Percentiles rank a stretch among this genome's conserved stretches.
Evolutionary conservation across 2,329 filamentous ascomycete genomes (phyloP).

Genomic region (Trichoderma sp.): DNA sequence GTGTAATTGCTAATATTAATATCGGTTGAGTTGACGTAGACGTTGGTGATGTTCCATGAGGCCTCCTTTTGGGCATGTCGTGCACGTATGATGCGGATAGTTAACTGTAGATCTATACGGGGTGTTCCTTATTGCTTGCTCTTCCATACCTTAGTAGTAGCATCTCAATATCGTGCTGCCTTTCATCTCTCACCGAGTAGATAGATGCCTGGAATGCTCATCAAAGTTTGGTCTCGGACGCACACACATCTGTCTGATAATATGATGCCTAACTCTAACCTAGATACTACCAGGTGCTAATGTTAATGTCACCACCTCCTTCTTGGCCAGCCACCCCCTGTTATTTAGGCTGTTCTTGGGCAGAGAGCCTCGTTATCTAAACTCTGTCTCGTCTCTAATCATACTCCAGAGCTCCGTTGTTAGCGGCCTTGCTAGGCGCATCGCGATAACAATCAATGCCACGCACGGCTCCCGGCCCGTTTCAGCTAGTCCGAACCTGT

Average conservation of each 20-base stretch:
- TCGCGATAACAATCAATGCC: background rate
- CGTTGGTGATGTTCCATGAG: background rate
- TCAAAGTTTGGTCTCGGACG: too few species aligned
- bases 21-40: background rate
- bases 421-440: conserved; percentile 15
- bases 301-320: too few species aligned
- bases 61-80: background rate
- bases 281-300: too few species aligned
- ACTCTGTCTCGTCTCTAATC: background rate
- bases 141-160: background rate
- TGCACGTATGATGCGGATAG: background rate
- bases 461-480: background rate
- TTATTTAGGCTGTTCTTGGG: background rate
- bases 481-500: background rate
- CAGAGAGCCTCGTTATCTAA: background rate
- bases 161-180: background rate
- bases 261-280: too few species aligned
- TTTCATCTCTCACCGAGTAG: background rate
- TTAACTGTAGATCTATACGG: background rate
- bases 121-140: background rate
- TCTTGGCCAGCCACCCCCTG: too few species aligned
- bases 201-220: too few species aligned
- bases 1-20: background rate
- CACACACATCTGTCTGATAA: too few species aligned
- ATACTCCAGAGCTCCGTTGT: background rate